Evolutionary conservation across 2,329 filamentous ascomycete species (phyloP).

Genomic region (Oidium heveae): DNA sequence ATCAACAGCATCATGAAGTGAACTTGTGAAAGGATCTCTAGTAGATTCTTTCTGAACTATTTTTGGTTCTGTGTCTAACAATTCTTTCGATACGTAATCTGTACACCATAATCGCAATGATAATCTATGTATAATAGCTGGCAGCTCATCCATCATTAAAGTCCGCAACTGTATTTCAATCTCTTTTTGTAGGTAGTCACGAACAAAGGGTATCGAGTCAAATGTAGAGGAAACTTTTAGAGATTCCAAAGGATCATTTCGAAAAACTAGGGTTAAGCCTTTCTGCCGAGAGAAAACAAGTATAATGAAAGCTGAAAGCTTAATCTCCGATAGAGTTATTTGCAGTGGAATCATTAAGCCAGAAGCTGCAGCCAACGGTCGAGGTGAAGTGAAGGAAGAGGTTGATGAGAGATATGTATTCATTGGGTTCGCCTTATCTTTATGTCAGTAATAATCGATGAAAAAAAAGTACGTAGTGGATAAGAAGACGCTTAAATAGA

Average conservation of each 20-base stretch:
- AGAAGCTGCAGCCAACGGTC: conserved; percentile 72
- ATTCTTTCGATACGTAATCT: conserved; percentile 49
- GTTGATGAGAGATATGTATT: conserved; percentile 89
- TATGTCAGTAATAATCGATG: too few relatives aligned
- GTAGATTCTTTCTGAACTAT: conserved; percentile 24
- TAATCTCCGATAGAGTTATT: conserved; percentile 87
- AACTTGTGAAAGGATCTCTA: conserved; percentile 59
- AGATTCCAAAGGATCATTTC: conserved; percentile 92
- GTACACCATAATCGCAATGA: conserved; percentile 77
- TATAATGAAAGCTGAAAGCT: conserved; percentile 90
- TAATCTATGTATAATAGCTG: conserved; percentile 82
- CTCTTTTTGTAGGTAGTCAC: too few relatives aligned
- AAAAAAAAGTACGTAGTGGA: too few relatives aligned
- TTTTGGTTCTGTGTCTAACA: conserved; percentile 23
- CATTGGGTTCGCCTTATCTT: conserved; percentile 85
- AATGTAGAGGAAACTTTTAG: too few relatives aligned
- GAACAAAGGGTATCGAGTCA: too few relatives aligned
- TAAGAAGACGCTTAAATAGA: too few relatives aligned
- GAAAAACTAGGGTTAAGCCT: conserved; percentile 84
- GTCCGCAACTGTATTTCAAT: conserved; percentile 79
- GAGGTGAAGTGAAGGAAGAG: conserved; percentile 74
- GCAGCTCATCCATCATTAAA: conserved; percentile 92
- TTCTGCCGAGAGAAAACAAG: conserved; percentile 95
- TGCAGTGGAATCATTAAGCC: conserved; percentile 92
- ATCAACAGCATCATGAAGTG: conserved; percentile 62